These are phyloP conservation scores for Penicillium lagena DNA, from an alignment of 495 filamentous ascomycete genomes.

Conservation along the genomic window DNA sequence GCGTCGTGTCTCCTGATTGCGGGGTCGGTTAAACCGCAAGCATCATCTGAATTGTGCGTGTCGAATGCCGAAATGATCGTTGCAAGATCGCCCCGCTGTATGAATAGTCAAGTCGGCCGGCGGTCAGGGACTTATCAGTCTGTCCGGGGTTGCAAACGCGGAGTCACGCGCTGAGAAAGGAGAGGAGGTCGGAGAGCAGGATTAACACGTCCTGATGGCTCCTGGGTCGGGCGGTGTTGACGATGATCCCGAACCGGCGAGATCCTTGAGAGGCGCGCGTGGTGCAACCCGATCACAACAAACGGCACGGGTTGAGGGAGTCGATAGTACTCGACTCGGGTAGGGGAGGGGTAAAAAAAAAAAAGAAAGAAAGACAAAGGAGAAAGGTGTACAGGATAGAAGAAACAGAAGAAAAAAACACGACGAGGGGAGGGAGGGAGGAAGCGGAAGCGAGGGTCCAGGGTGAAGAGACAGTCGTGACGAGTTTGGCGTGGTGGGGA, in stretches of 20 bases:
- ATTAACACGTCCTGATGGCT: no score
- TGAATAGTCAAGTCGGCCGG: conserved; percentile 28
- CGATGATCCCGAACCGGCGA: conserved; percentile 4
- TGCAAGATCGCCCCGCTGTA: conserved; percentile 3
- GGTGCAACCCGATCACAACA: conserved; percentile 18
- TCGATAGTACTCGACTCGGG: conserved; percentile 16
- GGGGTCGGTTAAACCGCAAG: conserved; percentile 20
- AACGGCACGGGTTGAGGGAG: conserved; percentile 9
- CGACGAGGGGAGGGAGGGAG: background rate
- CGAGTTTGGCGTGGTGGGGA: no score
- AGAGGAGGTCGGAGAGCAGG: conserved; percentile 1
- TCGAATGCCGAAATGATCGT: background rate
- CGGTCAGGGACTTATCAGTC: conserved; percentile 17
- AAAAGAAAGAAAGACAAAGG: background rate
- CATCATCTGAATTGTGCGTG: conserved; percentile 22
- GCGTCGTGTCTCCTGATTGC: conserved; percentile 8
- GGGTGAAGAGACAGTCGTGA: background rate
- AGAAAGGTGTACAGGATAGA: background rate
- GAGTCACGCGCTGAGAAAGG: conserved; percentile 9
- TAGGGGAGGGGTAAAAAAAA: conserved; percentile 11
- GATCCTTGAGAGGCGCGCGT: conserved; percentile 12
- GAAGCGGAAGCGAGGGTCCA: conserved; percentile 11
- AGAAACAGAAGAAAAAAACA: conserved; percentile 1
- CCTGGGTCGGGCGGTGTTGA: no score
- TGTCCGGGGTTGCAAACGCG: background rate